These are phyloP conservation scores for Paecilomyces formosus DNA, from an alignment of 2,329 filamentous ascomycete genomes.

Conservation along the genomic window DNA sequence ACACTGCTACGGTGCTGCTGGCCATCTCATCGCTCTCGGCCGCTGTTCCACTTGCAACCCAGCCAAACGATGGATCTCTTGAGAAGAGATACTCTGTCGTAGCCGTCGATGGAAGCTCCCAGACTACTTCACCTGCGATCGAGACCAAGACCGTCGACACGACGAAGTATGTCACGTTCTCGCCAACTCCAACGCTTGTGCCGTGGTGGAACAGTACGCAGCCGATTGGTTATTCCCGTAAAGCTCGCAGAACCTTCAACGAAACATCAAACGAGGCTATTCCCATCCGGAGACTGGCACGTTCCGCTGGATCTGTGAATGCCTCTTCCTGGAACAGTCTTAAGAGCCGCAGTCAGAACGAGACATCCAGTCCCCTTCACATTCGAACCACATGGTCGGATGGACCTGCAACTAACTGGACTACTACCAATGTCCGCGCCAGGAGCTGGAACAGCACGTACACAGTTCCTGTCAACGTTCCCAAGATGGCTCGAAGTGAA, in stretches of 20 bases:
- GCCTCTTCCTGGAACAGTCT: background rate
- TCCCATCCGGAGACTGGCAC: background rate
- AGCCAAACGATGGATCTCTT: conserved; percentile 12
- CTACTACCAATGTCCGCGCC: background rate
- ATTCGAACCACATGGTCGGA: background rate
- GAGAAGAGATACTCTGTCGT: conserved; percentile 25
- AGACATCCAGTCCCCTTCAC: background rate
- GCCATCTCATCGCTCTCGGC: conserved; percentile 19
- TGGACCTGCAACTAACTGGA: background rate
- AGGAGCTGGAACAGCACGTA: background rate
- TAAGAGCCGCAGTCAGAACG: background rate
- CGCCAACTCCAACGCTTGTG: background rate
- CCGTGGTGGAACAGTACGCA: background rate
- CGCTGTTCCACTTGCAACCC: conserved; percentile 19
- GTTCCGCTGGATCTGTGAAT: background rate
- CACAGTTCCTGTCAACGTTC: background rate
- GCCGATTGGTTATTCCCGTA: background rate
- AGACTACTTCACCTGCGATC: conserved; percentile 4
- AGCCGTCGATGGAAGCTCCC: conserved; percentile 20
- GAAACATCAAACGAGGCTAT: background rate
- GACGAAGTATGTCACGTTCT: conserved; percentile 2
- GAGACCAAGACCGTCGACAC: conserved; percentile 8
- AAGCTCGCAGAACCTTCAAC: background rate
- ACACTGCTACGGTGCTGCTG: conserved; percentile 14
- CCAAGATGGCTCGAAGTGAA: background rate